These are phyloP conservation scores for Cyclospora cayetanensis DNA, from an alignment of 169 alveolate genomes.

Conservation along the genomic window DNA sequence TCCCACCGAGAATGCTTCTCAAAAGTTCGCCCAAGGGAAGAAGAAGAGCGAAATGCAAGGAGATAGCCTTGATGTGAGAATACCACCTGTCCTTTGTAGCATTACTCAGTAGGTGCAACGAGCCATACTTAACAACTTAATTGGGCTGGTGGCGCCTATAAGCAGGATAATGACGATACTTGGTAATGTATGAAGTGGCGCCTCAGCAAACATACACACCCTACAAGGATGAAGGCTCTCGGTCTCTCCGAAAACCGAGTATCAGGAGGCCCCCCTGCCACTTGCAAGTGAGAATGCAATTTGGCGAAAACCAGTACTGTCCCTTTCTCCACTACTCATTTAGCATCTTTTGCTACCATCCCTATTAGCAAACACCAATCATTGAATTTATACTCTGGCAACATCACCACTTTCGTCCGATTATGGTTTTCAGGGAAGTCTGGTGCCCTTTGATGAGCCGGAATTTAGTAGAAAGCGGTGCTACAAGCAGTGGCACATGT, in stretches of 20 bases:
- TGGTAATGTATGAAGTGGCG: too few species aligned
- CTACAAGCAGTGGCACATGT: conserved; percentile 28
- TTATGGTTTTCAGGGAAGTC: conserved; percentile 18
- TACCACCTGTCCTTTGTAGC: too few species aligned
- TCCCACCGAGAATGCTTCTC: neutral
- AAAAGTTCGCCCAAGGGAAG: conserved; percentile 41
- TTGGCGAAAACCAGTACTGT: too few species aligned
- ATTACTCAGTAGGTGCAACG: too few species aligned
- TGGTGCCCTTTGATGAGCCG: conserved; percentile 35
- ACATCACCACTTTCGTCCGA: too few species aligned
- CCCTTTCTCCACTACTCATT: neutral
- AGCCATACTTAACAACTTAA: too few species aligned
- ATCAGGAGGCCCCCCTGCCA: conserved; percentile 42
- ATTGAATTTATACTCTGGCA: neutral
- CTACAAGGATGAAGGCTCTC: conserved; percentile 5
- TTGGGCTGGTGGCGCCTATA: too few species aligned
- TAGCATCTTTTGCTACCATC: neutral
- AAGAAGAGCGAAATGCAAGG: neutral
- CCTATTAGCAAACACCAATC: neutral
- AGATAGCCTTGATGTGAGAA: conserved; percentile 46
- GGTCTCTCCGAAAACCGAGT: neutral
- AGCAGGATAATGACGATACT: too few species aligned
- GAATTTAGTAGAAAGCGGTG: conserved; percentile 26
- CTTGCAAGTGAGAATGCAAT: conserved; percentile 5
- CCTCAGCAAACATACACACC: conserved; percentile 58